Evolutionary conservation across 495 filamentous ascomycete species (phyloP), one percentile per base, ranked within the genome.

Genomic region (Penicillium robsamsonii): DNA sequence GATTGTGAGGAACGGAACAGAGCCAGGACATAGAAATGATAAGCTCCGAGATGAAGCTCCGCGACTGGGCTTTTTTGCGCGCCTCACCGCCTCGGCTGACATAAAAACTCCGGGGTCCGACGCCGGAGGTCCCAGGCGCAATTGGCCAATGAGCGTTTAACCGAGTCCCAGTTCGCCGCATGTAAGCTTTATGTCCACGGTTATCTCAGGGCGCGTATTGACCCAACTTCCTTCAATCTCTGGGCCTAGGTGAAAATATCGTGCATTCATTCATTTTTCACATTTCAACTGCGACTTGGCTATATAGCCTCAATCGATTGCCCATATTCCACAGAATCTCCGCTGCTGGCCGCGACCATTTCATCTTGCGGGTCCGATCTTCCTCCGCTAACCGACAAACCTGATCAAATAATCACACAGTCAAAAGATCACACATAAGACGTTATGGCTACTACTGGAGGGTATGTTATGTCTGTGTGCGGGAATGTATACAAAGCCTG

Each of bases 361-460:
- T 51, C 22, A 8, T 50, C 37, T 25, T 42, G 29, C 46, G 25
- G 46, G 30, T 66, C 66, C 66, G 62, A 61, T 63, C 41, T 31
- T 53, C 37, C 56, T 58, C 59, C 63, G 53, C 55, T 59, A 22
- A 24, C 58, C 57, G 56, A 61, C 27, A 38, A 49, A 38, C 42
- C 43, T 40, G 45, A 27, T 24, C 53, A 46, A 54, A 44, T 58
- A 46, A 46, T 46, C 51, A 11, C 29, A 17, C 38, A 33, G 30
- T 27, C 41, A 30, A 45, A 25, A 20, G 20, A 58, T 42, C 20
- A 22, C 49, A 24, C 25, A 37, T 33, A 38, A 56, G 25, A 18
- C 53, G 55, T 33, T 6, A 83, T 83, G 80, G 73, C 80, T 41
- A 83, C 80, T 17, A 83, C 80, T 31, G 70, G 68, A 58, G 80